Conservation (phyloP, 2,329 filamentous ascomycete genomes). For the Pseudogymnoascus sp. region DNA sequence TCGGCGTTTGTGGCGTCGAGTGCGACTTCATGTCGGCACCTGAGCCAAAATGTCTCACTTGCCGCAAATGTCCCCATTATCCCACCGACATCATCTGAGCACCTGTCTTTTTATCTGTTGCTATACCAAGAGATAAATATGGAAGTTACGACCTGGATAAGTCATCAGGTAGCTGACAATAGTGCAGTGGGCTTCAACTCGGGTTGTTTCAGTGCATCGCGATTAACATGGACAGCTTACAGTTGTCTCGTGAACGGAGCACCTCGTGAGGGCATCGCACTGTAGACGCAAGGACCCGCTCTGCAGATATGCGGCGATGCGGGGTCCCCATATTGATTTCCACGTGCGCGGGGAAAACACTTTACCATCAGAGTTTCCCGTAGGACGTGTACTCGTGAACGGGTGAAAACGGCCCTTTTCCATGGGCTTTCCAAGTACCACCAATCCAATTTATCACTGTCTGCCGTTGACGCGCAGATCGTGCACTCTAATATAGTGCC, state of each 20-base stretch:
- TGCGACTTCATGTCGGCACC: neutral
- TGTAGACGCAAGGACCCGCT: neutral
- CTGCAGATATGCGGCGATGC: neutral
- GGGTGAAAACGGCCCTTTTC: neutral
- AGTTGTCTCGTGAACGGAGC: neutral
- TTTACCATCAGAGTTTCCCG: no score
- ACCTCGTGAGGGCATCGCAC: neutral
- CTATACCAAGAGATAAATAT: neutral
- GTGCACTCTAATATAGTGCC: neutral
- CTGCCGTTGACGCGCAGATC: neutral
- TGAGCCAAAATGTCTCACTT: slow-evolving; percentile 9
- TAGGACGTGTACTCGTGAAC: neutral
- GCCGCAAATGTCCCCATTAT: neutral
- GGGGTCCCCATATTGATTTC: slow-evolving; percentile 1
- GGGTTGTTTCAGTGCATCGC: neutral
- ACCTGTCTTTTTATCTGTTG: neutral
- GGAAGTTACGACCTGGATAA: neutral
- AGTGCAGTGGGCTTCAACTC: neutral
- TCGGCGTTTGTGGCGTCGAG: neutral
- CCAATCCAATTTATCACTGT: neutral
- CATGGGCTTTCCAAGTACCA: neutral
- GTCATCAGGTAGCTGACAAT: neutral
- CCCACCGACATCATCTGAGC: neutral
- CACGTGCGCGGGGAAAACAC: neutral
- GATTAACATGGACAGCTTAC: neutral